Evolutionary conservation across 768 basidiomycete genomes (phyloP).

Genomic region (Xanthoconium purpureum): DNA sequence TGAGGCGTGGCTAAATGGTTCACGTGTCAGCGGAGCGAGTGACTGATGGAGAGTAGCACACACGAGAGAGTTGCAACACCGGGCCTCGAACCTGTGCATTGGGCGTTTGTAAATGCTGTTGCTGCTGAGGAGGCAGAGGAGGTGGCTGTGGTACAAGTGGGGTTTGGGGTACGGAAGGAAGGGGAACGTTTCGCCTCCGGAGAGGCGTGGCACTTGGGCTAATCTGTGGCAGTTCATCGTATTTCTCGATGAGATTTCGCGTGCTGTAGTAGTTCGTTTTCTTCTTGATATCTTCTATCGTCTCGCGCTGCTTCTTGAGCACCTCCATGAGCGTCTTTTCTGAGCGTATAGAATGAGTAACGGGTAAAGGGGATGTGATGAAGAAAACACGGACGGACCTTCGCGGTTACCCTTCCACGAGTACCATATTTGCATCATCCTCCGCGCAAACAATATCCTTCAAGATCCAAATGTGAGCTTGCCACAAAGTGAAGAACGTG

Average conservation of each 20-base stretch:
- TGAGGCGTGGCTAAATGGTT: constrained; percentile 34
- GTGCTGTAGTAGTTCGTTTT: constrained; percentile 96
- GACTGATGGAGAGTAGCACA: constrained; percentile 16
- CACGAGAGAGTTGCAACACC: constrained; percentile 40
- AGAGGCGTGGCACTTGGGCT: constrained; percentile 36
- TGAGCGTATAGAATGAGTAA: constrained; percentile 29
- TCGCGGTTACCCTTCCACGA: constrained; percentile 74
- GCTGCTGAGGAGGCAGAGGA: constrained; percentile 9
- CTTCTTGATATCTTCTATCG: constrained; percentile 95
- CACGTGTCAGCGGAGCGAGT: constrained; percentile 8
- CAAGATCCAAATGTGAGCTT: background rate
- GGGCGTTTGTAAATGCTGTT: constrained; percentile 17
- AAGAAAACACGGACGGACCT: constrained; percentile 42
- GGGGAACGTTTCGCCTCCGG: constrained; percentile 38
- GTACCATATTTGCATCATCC: constrained; percentile 85
- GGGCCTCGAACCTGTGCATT: constrained; percentile 23
- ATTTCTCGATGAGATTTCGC: constrained; percentile 83
- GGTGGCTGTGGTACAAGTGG: constrained; percentile 31
- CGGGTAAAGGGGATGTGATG: background rate
- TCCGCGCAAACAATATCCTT: constrained; percentile 71
- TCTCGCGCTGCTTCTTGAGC: constrained; percentile 74
- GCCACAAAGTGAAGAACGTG: background rate
- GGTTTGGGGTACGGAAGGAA: constrained; percentile 31
- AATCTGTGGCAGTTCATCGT: constrained; percentile 59
- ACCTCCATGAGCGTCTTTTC: constrained; percentile 76